These are phyloP conservation scores for Phyllachora maydis DNA, from an alignment of 2,329 filamentous ascomycete species.

Conservation along the genomic window DNA sequence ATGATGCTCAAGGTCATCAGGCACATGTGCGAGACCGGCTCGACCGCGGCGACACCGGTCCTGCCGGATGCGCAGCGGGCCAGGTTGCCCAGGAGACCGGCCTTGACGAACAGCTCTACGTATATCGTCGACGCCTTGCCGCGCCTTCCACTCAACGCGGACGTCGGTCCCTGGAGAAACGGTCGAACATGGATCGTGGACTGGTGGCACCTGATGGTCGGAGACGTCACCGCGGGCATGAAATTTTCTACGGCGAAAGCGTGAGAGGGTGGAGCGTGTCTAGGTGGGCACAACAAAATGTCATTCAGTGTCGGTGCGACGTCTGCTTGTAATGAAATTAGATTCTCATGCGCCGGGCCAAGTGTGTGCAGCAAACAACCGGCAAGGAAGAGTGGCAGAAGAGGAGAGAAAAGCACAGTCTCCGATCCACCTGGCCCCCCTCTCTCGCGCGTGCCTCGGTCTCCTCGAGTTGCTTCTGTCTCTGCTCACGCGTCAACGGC, in stretches of 20 bases:
- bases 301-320: too few species aligned
- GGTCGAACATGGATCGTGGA: conserved; percentile 8
- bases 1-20: conserved; percentile 27
- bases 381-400: too few species aligned
- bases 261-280: too few species aligned
- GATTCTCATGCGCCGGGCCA: too few species aligned
- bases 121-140: conserved; percentile 8
- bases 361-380: too few species aligned
- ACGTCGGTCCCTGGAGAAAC: conserved; percentile 9
- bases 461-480: too few species aligned
- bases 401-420: too few species aligned
- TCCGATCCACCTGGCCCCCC: too few species aligned
- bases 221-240: conserved; percentile 5
- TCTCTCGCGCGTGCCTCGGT: too few species aligned
- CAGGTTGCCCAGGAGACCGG: conserved; percentile 5
- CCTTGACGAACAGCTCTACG: conserved; percentile 7
- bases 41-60: conserved; percentile 6
- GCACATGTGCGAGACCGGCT: conserved; percentile 17
- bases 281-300: too few species aligned
- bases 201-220: conserved; percentile 4
- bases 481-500: too few species aligned
- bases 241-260: conserved; percentile 2
- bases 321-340: too few species aligned
- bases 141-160: conserved; percentile 8
- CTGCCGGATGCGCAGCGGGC: conserved; percentile 5